Percentiles rank a stretch among this genome's conserved stretches.
phyloP scores from a whole-genome alignment of 176 grass and related monocot genomes.

The Chloris gayana region DNA sequence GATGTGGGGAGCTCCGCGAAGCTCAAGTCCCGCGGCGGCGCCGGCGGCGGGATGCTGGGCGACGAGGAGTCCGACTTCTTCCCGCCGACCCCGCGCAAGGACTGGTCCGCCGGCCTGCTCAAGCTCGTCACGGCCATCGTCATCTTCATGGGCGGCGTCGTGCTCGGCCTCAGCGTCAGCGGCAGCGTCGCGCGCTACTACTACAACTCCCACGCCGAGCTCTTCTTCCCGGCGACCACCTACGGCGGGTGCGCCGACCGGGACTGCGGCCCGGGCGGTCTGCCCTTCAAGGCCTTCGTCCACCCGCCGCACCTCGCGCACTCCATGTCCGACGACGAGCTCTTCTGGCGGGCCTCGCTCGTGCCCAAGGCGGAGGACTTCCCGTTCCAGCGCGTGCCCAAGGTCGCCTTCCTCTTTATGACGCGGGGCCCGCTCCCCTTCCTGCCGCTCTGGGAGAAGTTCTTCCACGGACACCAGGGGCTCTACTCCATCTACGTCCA shows the following conservation, averaged over 20 bases:
- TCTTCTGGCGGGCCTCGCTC: constrained; percentile 75
- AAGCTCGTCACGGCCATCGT: constrained; percentile 47
- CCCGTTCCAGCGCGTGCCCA: constrained; percentile 74
- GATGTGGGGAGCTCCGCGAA: constrained; percentile 38
- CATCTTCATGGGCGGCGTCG: constrained; percentile 85
- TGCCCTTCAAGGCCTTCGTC: constrained; percentile 59
- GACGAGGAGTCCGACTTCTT: constrained; percentile 49
- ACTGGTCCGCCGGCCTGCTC: constrained; percentile 44
- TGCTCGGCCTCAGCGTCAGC: constrained; percentile 63
- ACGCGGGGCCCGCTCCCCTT: constrained; percentile 63
- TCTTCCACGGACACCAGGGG: constrained; percentile 55
- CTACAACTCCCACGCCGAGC: constrained; percentile 76
- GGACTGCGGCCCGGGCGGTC: constrained; percentile 33
- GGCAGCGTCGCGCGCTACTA: constrained; percentile 63
- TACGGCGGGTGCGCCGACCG: constrained; percentile 49
- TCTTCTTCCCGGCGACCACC: constrained; percentile 80
- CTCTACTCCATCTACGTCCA: constrained; percentile 86
- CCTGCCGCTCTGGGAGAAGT: constrained; percentile 65
- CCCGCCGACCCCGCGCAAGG: constrained; percentile 51
- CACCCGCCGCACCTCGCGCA: constrained; percentile 64
- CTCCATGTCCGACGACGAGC: constrained; percentile 71
- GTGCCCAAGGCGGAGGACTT: constrained; percentile 66
- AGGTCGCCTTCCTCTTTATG: constrained; percentile 93
- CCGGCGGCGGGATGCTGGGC: neutral
- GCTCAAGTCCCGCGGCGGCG: constrained; percentile 30